Conservation (phyloP, 2,329 filamentous ascomycete genomes). For the Cordyceps pruinosa region DNA sequence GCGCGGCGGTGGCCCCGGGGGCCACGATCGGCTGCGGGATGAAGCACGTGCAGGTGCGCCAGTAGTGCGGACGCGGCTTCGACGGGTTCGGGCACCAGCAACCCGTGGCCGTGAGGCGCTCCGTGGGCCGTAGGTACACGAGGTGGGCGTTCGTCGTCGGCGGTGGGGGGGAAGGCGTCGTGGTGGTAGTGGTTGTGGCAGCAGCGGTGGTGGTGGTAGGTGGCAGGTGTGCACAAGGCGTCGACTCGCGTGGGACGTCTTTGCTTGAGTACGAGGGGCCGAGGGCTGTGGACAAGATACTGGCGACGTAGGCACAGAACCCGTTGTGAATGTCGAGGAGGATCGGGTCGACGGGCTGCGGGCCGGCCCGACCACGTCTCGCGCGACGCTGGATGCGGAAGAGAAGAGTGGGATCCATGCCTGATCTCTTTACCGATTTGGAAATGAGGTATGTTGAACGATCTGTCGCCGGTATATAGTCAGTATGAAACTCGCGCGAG, state of each 20-base stretch:
- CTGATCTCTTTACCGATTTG: neutral
- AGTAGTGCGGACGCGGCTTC: slow-evolving; percentile 3
- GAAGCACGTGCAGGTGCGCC: slow-evolving; percentile 8
- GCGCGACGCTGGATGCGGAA: slow-evolving; percentile 6
- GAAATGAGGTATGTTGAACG: neutral
- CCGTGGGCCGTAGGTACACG: slow-evolving; percentile 3
- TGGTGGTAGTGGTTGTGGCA: neutral
- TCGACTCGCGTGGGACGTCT: neutral
- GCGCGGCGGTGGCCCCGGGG: neutral
- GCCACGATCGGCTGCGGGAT: slow-evolving; percentile 5
- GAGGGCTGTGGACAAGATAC: neutral
- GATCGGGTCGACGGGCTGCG: neutral
- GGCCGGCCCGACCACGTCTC: neutral
- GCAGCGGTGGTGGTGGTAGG: neutral
- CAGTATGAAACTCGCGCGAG: neutral
- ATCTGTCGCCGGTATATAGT: neutral
- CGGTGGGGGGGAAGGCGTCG: neutral
- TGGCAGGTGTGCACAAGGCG: no score
- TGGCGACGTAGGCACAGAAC: slow-evolving; percentile 6
- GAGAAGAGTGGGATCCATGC: neutral
- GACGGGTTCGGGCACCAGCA: slow-evolving; percentile 12
- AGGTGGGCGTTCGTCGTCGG: neutral
- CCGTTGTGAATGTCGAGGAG: slow-evolving; percentile 7
- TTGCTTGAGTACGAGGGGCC: neutral
- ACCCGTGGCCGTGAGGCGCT: neutral